Conservation (phyloP, 2,329 filamentous ascomycete genomes). For the Sporothrix pallida region DNA sequence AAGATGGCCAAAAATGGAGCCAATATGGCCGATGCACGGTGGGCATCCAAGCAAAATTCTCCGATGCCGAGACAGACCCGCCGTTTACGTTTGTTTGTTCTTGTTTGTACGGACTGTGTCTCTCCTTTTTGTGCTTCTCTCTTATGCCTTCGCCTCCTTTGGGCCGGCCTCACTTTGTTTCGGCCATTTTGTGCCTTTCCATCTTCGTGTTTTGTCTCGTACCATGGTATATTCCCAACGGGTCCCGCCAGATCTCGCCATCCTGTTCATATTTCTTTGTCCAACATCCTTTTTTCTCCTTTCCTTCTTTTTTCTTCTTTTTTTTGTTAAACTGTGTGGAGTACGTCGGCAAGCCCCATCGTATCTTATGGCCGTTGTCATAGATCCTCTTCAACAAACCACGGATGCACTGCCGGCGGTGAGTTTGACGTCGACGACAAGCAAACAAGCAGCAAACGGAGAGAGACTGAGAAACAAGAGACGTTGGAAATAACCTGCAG, state of each 20-base stretch:
- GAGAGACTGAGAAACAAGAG: background rate
- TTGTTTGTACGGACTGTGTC: background rate
- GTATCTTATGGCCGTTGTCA: background rate
- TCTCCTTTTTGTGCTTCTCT: background rate
- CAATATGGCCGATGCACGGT: background rate
- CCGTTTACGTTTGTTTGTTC: slow-evolving; percentile 11
- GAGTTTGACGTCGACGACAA: slow-evolving; percentile 23
- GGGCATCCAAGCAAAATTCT: slow-evolving; percentile 1
- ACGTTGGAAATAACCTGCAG: background rate
- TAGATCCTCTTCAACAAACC: background rate
- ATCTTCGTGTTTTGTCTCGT: background rate
- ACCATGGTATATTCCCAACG: background rate
- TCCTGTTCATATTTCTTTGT: too few relatives aligned
- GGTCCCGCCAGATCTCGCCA: too few relatives aligned
- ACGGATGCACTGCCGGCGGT: slow-evolving; percentile 21
- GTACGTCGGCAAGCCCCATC: background rate
- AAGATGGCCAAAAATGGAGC: background rate
- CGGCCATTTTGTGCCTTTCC: background rate
- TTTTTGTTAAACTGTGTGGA: background rate
- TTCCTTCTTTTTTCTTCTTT: too few relatives aligned
- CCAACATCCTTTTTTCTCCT: too few relatives aligned
- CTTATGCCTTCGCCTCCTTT: background rate
- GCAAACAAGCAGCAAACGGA: background rate
- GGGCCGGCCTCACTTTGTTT: background rate
- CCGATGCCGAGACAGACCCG: slow-evolving; percentile 24